Conservation (phyloP, 2,329 filamentous ascomycete genomes). For the Ascochyta pisi region DNA sequence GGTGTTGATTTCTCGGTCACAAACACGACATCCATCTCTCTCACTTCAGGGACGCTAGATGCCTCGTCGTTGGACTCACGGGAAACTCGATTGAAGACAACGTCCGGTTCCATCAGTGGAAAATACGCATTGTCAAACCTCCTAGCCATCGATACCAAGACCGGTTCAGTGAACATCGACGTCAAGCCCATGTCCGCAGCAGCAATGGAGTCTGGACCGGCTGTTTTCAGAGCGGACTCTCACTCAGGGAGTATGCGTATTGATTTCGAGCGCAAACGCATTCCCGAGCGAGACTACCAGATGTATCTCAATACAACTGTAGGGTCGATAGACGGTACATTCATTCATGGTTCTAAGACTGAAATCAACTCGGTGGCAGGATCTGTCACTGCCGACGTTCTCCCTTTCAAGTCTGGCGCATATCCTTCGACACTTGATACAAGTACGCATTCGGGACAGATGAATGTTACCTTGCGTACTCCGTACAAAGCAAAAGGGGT, state of each 20-base stretch:
- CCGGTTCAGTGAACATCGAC: conserved; percentile 51
- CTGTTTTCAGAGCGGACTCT: conserved; percentile 47
- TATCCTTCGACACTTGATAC: conserved; percentile 43
- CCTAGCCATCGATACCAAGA: conserved; percentile 49
- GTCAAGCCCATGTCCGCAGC: conserved; percentile 48
- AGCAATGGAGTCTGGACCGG: conserved; percentile 36
- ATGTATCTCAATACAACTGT: conserved; percentile 48
- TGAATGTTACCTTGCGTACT: conserved; percentile 39
- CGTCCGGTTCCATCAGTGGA: conserved; percentile 52
- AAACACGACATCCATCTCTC: conserved; percentile 40
- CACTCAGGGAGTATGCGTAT: conserved; percentile 49
- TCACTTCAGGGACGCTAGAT: conserved; percentile 46
- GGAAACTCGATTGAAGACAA: conserved; percentile 49
- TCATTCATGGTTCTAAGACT: conserved; percentile 51
- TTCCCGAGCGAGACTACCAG: conserved; percentile 53
- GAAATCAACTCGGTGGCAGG: conserved; percentile 48
- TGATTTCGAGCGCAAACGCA: conserved; percentile 43
- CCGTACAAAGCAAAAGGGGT: conserved; percentile 41
- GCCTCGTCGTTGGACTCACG: conserved; percentile 45
- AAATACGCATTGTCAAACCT: conserved; percentile 51
- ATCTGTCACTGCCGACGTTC: conserved; percentile 45
- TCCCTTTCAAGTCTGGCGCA: conserved; percentile 45
- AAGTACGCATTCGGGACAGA: conserved; percentile 45
- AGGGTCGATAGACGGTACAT: conserved; percentile 48
- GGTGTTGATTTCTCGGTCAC: conserved; percentile 43